Percentiles rank a stretch among this genome's conserved stretches.
Evolutionary conservation across 2,329 filamentous ascomycete species (phyloP).

Genomic region (Scytalidium lignicola): DNA sequence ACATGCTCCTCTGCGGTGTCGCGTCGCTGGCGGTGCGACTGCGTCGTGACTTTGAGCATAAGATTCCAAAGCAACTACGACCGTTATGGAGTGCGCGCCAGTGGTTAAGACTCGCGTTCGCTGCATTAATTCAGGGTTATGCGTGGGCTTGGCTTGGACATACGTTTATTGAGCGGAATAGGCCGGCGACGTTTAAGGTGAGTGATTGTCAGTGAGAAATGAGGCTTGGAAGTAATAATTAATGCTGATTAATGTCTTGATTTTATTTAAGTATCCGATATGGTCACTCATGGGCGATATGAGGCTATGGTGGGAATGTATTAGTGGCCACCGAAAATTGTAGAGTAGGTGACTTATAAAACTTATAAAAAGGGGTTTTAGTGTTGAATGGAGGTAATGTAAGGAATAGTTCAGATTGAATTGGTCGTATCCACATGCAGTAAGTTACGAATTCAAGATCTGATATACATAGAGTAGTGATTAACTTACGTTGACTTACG

Average conservation of each 20-base stretch:
- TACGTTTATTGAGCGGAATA: not conserved
- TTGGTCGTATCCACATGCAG: no score
- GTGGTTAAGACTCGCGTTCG: not conserved
- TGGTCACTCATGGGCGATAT: not conserved
- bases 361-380: no score
- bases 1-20: not conserved
- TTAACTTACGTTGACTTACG: no score
- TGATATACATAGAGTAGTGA: no score
- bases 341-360: no score
- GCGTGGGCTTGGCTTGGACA: not conserved
- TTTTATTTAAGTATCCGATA: not conserved
- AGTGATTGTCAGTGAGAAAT: not conserved
- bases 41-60: not conserved
- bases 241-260: not conserved
- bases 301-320: not conserved
- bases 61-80: not conserved
- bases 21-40: not conserved
- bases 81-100: not conserved
- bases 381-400: no score
- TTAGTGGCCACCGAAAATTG: not conserved
- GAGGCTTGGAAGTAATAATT: not conserved
- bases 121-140: not conserved
- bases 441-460: no score
- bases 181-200: not conserved
- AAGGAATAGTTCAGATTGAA: no score